phyloP scores from a whole-genome alignment of 495 filamentous ascomycete genomes.

The Letharia columbiana region DNA sequence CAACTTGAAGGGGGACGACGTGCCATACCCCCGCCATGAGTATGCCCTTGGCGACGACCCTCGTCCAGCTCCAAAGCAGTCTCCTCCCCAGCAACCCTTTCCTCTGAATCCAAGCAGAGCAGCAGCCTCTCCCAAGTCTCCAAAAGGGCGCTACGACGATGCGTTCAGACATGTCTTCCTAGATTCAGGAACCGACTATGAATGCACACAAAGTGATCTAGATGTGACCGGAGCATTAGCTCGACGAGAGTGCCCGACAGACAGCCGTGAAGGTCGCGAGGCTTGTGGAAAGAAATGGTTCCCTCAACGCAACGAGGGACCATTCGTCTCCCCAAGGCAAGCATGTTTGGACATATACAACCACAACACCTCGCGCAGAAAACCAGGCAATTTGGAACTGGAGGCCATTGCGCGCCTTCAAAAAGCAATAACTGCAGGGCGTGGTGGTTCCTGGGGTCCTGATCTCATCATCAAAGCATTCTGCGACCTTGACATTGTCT shows the following conservation, averaged over 20 bases:
- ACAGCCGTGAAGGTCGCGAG: background rate
- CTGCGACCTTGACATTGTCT: background rate
- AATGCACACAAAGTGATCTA: background rate
- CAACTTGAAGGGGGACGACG: background rate
- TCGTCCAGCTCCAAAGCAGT: background rate
- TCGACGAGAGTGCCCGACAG: background rate
- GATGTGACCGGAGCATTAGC: background rate
- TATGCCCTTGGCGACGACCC: background rate
- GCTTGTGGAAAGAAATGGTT: background rate
- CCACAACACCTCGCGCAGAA: background rate
- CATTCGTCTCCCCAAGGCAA: background rate
- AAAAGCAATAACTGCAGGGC: background rate
- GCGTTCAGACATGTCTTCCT: background rate
- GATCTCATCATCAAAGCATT: slow-evolving; percentile 1
- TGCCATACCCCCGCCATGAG: background rate
- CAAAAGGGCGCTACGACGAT: background rate
- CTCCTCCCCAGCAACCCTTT: background rate
- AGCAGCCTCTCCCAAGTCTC: background rate
- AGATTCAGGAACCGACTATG: background rate
- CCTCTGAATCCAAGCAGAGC: background rate
- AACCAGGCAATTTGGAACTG: background rate
- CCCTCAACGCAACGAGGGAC: background rate
- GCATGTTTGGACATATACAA: background rate
- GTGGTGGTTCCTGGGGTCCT: background rate
- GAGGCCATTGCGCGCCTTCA: background rate